phyloP scores from a whole-genome alignment of 108 stramenopile genomes.

The Pelagomonas calceolata region DNA sequence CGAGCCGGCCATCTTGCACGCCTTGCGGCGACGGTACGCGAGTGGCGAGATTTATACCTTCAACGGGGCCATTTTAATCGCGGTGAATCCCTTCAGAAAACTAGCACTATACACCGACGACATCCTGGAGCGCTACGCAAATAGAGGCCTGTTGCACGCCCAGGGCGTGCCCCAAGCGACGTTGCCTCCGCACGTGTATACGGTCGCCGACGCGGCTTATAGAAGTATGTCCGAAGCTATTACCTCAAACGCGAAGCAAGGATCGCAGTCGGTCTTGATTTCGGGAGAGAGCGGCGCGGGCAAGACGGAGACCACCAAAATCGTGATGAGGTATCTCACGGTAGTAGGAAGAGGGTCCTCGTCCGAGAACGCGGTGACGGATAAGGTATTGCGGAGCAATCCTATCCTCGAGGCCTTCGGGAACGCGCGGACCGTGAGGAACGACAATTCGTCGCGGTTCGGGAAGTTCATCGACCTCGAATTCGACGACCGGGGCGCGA shows the following conservation, averaged over 20 bases:
- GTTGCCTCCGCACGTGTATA: slow-evolving; percentile 33
- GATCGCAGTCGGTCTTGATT: slow-evolving; percentile 36
- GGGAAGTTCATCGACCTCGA: slow-evolving; percentile 55
- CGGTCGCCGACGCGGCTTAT: slow-evolving; percentile 78
- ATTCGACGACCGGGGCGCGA: slow-evolving; percentile 55
- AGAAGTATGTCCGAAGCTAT: slow-evolving; percentile 49
- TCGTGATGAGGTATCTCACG: slow-evolving; percentile 43
- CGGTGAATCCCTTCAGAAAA: slow-evolving; percentile 93
- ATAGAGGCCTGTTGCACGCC: slow-evolving; percentile 13
- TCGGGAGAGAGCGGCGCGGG: slow-evolving; percentile 48
- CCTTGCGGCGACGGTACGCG: neutral
- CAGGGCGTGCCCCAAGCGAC: neutral
- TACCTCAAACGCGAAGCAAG: slow-evolving; percentile 10
- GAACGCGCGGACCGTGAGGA: slow-evolving; percentile 85
- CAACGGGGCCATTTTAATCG: slow-evolving; percentile 96
- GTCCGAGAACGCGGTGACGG: slow-evolving; percentile 17
- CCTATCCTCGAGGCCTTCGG: slow-evolving; percentile 94
- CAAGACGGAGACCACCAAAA: slow-evolving; percentile 48
- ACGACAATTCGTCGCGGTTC: slow-evolving; percentile 74
- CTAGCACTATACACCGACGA: slow-evolving; percentile 76
- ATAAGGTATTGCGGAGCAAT: slow-evolving; percentile 72
- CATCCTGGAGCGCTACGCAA: slow-evolving; percentile 43
- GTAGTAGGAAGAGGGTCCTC: slow-evolving; percentile 8
- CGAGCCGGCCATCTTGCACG: neutral
- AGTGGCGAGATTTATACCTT: slow-evolving; percentile 78